Base-by-base conservation (phyloP, 2,329 filamentous ascomycete genomes). In the Macrophomina phaseolina region DNA sequence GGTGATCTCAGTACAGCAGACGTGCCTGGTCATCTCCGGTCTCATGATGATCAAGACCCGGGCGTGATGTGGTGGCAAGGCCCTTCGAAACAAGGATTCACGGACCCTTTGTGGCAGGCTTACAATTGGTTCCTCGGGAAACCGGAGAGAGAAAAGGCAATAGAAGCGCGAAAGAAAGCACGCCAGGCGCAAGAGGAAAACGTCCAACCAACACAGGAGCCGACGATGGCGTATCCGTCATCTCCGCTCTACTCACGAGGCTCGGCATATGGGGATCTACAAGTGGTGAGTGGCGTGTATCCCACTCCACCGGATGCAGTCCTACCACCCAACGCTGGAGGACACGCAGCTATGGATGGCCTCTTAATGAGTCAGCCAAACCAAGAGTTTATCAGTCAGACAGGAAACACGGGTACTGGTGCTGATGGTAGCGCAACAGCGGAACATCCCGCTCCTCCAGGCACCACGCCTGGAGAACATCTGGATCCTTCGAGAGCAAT, bases 151-250 rank as follows among this genome's bases (percentile, higher is more conserved):
- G 77, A 79, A 58, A 77, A 74, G 66, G 62, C 71, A 32, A 38
- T 73, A n/a, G 76, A 77, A 60, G 74, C 79, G 42, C 78, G 74
- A 6, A 78, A 82, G 45, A 73, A 76, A 58, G 79, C 86, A 70
- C 73, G 75, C 14, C 83, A 78, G 71, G 78, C 77, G 30, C 80
- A 82, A 30, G 85, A 81, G 69, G 85, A 81, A 1, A 81, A 85
- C 60, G 88, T 87, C 7, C 67, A 70, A 23, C 69, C 69, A 23
- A 77, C 76, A 65, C 74, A 76, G 11, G 76, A 79, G 16, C 67
- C 68, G 18, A 66, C 70, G 5, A 70, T 67, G 5, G 65, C 76
- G 2, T 72, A 73, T 49, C 74, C 78, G 4, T 78, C 78, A 4
- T 80, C 78, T 9, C 78, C 78, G 7, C 66, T 79, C 11, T 77